Evolutionary conservation across 371 early-diverging fungal genomes (phyloP).

Genomic region (Blyttiomyces sp.): DNA sequence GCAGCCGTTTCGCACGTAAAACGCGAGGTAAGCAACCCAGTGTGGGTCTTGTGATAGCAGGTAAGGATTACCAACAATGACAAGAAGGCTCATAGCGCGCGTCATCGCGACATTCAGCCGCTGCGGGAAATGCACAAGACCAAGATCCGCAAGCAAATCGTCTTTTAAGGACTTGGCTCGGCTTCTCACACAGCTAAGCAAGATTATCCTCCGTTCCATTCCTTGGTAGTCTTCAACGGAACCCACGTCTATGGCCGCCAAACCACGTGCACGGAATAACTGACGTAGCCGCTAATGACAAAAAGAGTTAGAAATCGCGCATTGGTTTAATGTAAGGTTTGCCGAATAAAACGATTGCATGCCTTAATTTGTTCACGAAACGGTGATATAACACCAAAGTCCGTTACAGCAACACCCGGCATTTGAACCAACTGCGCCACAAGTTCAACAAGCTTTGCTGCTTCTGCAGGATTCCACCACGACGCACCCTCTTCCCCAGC

Average conservation of each 20-base stretch:
- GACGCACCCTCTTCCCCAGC: constrained; percentile 28
- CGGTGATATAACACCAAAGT: constrained; percentile 49
- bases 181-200: constrained; percentile 47
- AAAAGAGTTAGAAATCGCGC: background rate
- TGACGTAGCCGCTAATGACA: constrained; percentile 21
- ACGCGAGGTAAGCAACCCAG: constrained; percentile 14
- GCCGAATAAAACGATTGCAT: background rate
- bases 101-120: constrained; percentile 56
- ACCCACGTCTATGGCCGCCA: constrained; percentile 29
- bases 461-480: constrained; percentile 44
- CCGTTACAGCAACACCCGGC: constrained; percentile 21
- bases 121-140: constrained; percentile 42
- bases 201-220: constrained; percentile 44
- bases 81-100: constrained; percentile 35
- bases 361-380: constrained; percentile 46
- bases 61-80: constrained; percentile 23
- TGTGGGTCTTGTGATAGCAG: constrained; percentile 7
- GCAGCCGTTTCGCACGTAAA: too few species aligned
- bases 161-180: constrained; percentile 30
- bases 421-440: constrained; percentile 23
- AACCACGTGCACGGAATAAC: constrained; percentile 25
- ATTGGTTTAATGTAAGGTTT: background rate
- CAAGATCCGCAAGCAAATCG: constrained; percentile 41
- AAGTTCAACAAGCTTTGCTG: constrained; percentile 18
- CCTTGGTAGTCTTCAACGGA: constrained; percentile 49